Percentiles rank a stretch among this genome's conserved stretches.
Conservation (phyloP, 1,284 basidiomycete genomes). For the Ceratobasidium sp. region DNA sequence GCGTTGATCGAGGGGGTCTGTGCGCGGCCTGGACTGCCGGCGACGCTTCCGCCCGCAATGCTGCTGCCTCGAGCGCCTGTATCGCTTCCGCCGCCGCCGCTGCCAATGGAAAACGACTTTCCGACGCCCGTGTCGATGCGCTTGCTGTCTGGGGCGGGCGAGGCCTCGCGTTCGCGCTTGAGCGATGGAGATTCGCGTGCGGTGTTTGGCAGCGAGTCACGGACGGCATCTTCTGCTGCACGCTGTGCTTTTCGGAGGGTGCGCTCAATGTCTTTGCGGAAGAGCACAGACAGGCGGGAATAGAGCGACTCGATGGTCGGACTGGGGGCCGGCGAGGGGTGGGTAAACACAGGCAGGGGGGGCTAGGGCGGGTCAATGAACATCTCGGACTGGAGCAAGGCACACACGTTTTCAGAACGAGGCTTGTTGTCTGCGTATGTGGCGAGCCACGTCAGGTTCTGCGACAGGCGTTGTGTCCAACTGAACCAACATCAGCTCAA, state of each 20-base stretch:
- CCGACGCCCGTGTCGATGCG: conserved; percentile 28
- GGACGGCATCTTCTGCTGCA: conserved; percentile 29
- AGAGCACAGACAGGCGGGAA: conserved; percentile 17
- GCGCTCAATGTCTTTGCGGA: conserved; percentile 28
- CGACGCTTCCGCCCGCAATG: background rate
- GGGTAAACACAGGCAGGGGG: conserved; percentile 24
- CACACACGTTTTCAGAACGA: conserved; percentile 29
- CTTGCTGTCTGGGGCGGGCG: conserved; percentile 5
- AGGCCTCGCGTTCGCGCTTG: conserved; percentile 31
- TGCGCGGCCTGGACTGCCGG: background rate
- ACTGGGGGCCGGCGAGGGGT: conserved; percentile 26
- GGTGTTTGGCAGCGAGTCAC: background rate
- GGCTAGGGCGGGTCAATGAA: conserved; percentile 8
- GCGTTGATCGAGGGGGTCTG: conserved; percentile 15
- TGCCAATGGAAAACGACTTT: conserved; percentile 30
- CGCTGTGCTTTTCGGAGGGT: conserved; percentile 23
- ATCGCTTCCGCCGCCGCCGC: conserved; percentile 12
- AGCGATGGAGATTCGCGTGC: conserved; percentile 30
- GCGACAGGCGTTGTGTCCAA: conserved; percentile 30
- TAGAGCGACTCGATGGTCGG: conserved; percentile 35
- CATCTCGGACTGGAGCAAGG: too few species aligned
- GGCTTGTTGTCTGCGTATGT: conserved; percentile 36
- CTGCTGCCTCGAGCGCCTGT: background rate
- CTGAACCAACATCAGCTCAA: conserved; percentile 6
- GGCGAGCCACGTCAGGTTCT: conserved; percentile 36